Evolutionary conservation across 2,329 filamentous ascomycete genomes (phyloP).

Genomic region (Elsinoe perseae): DNA sequence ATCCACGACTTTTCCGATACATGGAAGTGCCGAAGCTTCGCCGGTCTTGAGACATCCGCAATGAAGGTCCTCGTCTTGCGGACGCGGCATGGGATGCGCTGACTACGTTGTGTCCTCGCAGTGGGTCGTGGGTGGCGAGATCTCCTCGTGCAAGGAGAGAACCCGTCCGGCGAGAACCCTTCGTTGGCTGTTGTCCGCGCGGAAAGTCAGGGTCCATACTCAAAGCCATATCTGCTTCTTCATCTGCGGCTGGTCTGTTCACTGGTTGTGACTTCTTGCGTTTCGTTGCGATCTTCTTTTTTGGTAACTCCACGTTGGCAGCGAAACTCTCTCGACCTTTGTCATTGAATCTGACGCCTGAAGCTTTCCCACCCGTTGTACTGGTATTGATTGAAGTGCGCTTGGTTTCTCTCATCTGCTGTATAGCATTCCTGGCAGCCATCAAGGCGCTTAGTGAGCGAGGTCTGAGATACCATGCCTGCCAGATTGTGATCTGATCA

Average conservation of each 20-base stretch:
- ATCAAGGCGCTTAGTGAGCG: conserved; percentile 44
- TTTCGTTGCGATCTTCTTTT: conserved; percentile 19
- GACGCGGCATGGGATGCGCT: conserved; percentile 43
- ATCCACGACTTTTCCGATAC: conserved; percentile 44
- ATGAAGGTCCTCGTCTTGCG: conserved; percentile 62
- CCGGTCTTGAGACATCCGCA: conserved; percentile 59
- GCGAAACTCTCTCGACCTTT: conserved; percentile 72
- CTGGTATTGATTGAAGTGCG: conserved; percentile 56
- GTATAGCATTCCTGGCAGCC: conserved; percentile 33
- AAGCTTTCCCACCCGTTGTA: conserved; percentile 63
- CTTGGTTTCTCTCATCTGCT: conserved; percentile 48
- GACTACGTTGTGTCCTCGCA: conserved; percentile 21
- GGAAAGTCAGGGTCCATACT: conserved; percentile 44
- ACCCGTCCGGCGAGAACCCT: conserved; percentile 72
- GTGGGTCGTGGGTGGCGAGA: conserved; percentile 48
- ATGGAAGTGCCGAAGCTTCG: conserved; percentile 47
- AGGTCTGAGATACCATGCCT: conserved; percentile 65
- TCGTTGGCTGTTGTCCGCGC: conserved; percentile 42
- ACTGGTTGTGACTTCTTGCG: conserved; percentile 19
- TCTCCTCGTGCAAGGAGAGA: conserved; percentile 84
- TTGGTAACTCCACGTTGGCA: conserved; percentile 33
- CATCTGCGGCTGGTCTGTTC: conserved; percentile 25
- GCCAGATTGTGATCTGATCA: conserved; percentile 77
- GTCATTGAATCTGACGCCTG: conserved; percentile 53
- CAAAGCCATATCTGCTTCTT: conserved; percentile 42